phyloP scores from a whole-genome alignment of 1,139 yeast genomes.

The Zygoascus meyerae region DNA sequence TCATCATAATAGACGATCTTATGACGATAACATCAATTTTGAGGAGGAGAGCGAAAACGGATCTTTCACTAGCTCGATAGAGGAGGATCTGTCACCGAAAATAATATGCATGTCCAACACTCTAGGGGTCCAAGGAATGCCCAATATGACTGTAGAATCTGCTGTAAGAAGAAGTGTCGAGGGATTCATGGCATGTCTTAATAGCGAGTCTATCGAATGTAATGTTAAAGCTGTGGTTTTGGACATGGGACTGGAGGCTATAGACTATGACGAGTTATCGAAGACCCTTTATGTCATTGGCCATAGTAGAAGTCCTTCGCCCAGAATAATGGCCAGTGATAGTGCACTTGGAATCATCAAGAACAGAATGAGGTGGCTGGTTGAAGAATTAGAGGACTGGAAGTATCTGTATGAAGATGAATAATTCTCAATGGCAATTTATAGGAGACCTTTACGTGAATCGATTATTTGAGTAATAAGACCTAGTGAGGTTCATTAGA shows the following conservation, averaged over 20 bases:
- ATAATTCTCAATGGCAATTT: neutral
- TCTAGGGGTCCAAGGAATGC: slow-evolving; percentile 20
- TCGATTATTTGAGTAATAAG: too few species aligned
- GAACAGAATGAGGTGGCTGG: slow-evolving; percentile 30
- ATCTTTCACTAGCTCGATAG: too few species aligned
- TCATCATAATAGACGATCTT: too few species aligned
- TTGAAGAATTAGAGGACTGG: slow-evolving; percentile 38
- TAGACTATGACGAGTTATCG: slow-evolving; percentile 13
- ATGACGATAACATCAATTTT: too few species aligned
- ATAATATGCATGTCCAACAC: slow-evolving; percentile 13
- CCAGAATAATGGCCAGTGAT: slow-evolving; percentile 28
- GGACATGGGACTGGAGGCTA: slow-evolving; percentile 14
- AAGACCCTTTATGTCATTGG: slow-evolving; percentile 22
- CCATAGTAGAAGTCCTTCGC: slow-evolving; percentile 31
- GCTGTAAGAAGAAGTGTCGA: slow-evolving; percentile 23
- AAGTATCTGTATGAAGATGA: slow-evolving; percentile 29
- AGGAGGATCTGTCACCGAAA: neutral
- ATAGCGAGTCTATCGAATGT: slow-evolving; percentile 13
- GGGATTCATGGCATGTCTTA: slow-evolving; percentile 21
- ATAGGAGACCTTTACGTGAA: too few species aligned
- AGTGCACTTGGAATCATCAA: slow-evolving; percentile 27
- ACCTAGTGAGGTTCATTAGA: too few species aligned
- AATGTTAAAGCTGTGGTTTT: slow-evolving; percentile 15
- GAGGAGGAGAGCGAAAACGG: too few species aligned
- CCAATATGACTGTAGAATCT: slow-evolving; percentile 17